These are phyloP conservation scores for Venturia asperata DNA, from an alignment of 2,329 filamentous ascomycete species.

Conservation along the genomic window DNA sequence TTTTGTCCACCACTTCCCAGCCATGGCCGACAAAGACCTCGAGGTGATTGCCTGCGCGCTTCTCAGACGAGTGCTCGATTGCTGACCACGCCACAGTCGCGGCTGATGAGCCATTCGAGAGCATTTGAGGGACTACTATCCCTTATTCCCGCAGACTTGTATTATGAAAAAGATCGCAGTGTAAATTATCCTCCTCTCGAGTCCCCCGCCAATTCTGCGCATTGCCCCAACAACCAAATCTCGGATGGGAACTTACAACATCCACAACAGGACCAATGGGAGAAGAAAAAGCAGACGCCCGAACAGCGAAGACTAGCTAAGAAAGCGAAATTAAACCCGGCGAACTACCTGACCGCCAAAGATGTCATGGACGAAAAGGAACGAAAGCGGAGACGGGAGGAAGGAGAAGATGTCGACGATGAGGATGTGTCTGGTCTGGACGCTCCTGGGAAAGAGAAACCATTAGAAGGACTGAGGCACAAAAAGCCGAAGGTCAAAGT, in stretches of 20 bases:
- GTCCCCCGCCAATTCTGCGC: slow-evolving; percentile 12
- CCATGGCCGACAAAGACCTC: slow-evolving; percentile 35
- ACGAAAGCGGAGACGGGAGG: slow-evolving; percentile 64
- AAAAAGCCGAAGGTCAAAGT: slow-evolving; percentile 33
- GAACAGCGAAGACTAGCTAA: slow-evolving; percentile 76
- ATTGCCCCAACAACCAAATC: neutral
- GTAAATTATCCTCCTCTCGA: slow-evolving; percentile 18
- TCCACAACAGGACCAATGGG: slow-evolving; percentile 72
- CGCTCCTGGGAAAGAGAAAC: slow-evolving; percentile 32
- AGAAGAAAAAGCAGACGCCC: slow-evolving; percentile 91
- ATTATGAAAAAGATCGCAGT: slow-evolving; percentile 70
- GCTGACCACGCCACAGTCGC: slow-evolving; percentile 39
- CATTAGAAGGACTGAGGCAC: slow-evolving; percentile 33
- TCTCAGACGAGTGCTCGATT: slow-evolving; percentile 17
- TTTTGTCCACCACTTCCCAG: neutral
- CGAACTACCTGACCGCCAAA: slow-evolving; percentile 83
- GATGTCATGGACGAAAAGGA: slow-evolving; percentile 86
- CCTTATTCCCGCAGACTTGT: slow-evolving; percentile 81
- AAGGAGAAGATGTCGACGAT: slow-evolving; percentile 39
- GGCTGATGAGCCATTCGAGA: slow-evolving; percentile 53
- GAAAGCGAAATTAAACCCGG: slow-evolving; percentile 83
- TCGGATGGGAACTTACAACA: slow-evolving; percentile 17
- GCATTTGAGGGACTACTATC: slow-evolving; percentile 83
- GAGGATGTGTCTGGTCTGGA: slow-evolving; percentile 30
- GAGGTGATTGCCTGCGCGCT: slow-evolving; percentile 29